Evolutionary conservation across 2,329 filamentous ascomycete genomes (phyloP), one percentile per base, ranked within the genome.

Genomic region (Botrytis fragariae): DNA sequence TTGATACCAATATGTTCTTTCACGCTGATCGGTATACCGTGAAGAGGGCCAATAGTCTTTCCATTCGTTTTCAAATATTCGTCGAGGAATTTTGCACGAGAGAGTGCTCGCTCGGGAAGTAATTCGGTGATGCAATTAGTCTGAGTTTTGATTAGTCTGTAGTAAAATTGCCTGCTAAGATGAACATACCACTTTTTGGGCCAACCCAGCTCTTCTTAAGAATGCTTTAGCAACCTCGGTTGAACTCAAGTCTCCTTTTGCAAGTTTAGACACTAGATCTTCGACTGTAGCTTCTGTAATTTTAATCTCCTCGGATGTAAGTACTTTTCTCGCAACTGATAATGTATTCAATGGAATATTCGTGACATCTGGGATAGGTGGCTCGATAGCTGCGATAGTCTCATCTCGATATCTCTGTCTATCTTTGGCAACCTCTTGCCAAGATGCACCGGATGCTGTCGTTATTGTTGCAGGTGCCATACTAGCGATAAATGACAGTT

Each of bases 1-100:
- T 85, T 82, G 76, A 89, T 83, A 2, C 82, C 83, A 22, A 87
- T 77, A 74, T 88, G 86, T 76, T 89, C 88, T 78, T 89, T 86
- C 37, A 85, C 81, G 70, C 83, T 85, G 59, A 86, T 87, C 0
- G 88, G 88, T 3, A 90, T 79, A 32, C 82, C 83, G 72, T 83
- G 82, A 1, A 84, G 77, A 20, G 83, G 81, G 0, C 82, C 83
- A n/a, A 81, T 48, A 4, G 81, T 77, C 45, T 77, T 79, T 63
- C 77, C 77, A 69, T 81, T 75, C 25, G 76, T 74, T n/a, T 74
- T 73, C 16, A 81, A 77, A 65, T 81, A 79, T 14, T 75, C 72
- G 74, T 84, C 82, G n/a, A 83, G 79, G 59, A 75, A 77, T 51
- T 74, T 72, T 7, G 82, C 82, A 1, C 79, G 75, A 65, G 77